Base-by-base conservation (phyloP, 164 flowering plant species). In the Dillenia suffruticosa region DNA sequence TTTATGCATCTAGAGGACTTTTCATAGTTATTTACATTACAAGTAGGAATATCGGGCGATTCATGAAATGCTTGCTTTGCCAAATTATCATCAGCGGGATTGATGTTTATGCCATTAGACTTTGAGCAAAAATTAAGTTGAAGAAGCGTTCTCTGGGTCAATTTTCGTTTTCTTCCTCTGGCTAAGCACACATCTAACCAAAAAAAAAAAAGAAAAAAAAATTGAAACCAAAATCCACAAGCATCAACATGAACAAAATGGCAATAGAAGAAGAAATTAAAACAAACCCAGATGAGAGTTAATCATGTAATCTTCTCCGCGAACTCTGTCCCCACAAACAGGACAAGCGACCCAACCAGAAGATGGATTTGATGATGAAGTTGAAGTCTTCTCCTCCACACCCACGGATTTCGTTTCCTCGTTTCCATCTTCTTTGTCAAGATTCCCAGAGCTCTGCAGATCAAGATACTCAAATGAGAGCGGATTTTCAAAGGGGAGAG, bases 231-330 rank as follows among this genome's bases (percentile, higher is more conserved):
- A 10, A 9, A 51, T n/a, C 22, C 17, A 8, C 15, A 51, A n/a
- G 15, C 54, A 14, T 15, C 54, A 51, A 51, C 17, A 17, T 51
- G 54, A n/a, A 51, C 17, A n/a, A 16, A 50, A 50, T 12, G 15
- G 15, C 52, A 10, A 12, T 0, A 50, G n/a, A 13, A 12, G 12
- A 10, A 50, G 52, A 12, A 16, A 50, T 10, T 14, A 50, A 50
- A 6, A 9, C n/a, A 52, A 75, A 92, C 97, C 98, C 5, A 92
- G 72, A 77, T 92, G 98, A 71, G 90, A 72, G 59, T 92, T 92
- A 14, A 92, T 68, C 15, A 44, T 15, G 43, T 61, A 14, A 57
- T 82, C 77, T 4, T 70, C 71, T 1, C 81, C 88, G 1, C 73
- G 73, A 48, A 89, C 65, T 1, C 12, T 13, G 3, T 24, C 63